These are phyloP conservation scores for Kodamaea laetipori DNA, from an alignment of 805 yeast species.

Conservation along the genomic window DNA sequence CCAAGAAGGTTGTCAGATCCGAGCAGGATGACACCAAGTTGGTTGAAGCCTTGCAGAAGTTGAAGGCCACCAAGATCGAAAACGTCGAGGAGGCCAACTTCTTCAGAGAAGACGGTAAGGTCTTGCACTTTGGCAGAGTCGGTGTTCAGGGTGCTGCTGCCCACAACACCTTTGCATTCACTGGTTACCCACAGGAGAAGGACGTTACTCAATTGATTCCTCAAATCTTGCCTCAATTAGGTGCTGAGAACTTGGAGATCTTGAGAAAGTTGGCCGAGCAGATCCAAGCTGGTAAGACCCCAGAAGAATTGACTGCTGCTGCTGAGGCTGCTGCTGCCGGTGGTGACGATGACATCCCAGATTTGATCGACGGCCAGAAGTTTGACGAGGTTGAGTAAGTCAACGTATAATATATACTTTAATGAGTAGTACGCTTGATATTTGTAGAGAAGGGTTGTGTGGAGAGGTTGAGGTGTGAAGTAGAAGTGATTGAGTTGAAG, in stretches of 20 bases:
- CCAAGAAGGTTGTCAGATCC: constrained; percentile 69
- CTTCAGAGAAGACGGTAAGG: constrained; percentile 95
- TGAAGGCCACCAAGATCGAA: constrained; percentile 84
- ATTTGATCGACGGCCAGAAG: constrained; percentile 86
- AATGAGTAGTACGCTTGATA: constrained; percentile 6
- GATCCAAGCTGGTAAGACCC: constrained; percentile 64
- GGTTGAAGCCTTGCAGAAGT: constrained; percentile 83
- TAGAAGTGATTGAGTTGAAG: no score
- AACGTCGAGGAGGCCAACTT: constrained; percentile 96
- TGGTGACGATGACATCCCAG: constrained; percentile 67
- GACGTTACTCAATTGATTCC: constrained; percentile 90
- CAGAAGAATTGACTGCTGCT: constrained; percentile 47
- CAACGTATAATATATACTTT: constrained; percentile 11
- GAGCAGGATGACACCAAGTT: constrained; percentile 91
- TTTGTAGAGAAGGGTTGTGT: neutral
- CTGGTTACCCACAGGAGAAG: constrained; percentile 94
- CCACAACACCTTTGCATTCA: constrained; percentile 90
- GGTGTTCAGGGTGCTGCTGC: constrained; percentile 93
- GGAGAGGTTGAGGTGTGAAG: no score
- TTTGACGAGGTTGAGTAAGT: constrained; percentile 61
- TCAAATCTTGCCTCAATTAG: constrained; percentile 91
- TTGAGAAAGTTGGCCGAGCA: constrained; percentile 89
- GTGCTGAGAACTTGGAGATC: constrained; percentile 91
- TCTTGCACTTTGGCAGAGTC: constrained; percentile 93
- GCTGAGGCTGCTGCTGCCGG: constrained; percentile 41